Evolutionary conservation across 768 basidiomycete genomes (phyloP).

Genomic region (Dioszegia aurantiaca): DNA sequence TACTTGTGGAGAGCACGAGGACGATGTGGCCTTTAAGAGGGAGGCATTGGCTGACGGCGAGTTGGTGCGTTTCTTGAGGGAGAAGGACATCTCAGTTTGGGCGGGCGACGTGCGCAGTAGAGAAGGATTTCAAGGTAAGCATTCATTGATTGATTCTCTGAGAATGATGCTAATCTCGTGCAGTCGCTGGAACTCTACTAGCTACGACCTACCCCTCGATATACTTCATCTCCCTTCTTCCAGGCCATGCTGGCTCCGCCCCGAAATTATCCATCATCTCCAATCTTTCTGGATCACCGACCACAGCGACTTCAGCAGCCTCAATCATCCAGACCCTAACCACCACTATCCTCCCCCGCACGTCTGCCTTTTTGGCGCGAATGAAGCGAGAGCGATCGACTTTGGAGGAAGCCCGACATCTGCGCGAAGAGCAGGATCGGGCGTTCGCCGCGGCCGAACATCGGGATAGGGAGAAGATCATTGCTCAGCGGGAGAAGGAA

Average conservation of each 20-base stretch:
- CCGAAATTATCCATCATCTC: slow-evolving; percentile 72
- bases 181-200: slow-evolving; percentile 59
- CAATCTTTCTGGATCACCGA: slow-evolving; percentile 70
- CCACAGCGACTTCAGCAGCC: slow-evolving; percentile 63
- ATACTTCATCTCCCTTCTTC: slow-evolving; percentile 81
- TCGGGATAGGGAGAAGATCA: slow-evolving; percentile 67
- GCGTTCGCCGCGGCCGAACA: slow-evolving; percentile 68
- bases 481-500: slow-evolving; percentile 58
- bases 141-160: background rate
- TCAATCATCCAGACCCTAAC: slow-evolving; percentile 67
- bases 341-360: slow-evolving; percentile 73
- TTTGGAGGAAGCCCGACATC: slow-evolving; percentile 58
- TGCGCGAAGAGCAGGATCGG: slow-evolving; percentile 71
- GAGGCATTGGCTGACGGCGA: slow-evolving; percentile 70
- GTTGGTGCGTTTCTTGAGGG: slow-evolving; percentile 66
- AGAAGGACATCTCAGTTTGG: slow-evolving; percentile 81
- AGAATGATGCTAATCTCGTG: slow-evolving; percentile 54
- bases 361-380: slow-evolving; percentile 68
- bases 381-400: slow-evolving; percentile 56
- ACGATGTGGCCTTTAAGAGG: slow-evolving; percentile 82
- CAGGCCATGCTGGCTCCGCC: slow-evolving; percentile 49
- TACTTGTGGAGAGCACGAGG: slow-evolving; percentile 86
- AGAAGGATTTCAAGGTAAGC: slow-evolving; percentile 72
- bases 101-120: slow-evolving; percentile 81
- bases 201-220: slow-evolving; percentile 90